These are phyloP conservation scores for Alternaria conjuncta DNA, from an alignment of 2,329 filamentous ascomycete genomes.

Conservation along the genomic window DNA sequence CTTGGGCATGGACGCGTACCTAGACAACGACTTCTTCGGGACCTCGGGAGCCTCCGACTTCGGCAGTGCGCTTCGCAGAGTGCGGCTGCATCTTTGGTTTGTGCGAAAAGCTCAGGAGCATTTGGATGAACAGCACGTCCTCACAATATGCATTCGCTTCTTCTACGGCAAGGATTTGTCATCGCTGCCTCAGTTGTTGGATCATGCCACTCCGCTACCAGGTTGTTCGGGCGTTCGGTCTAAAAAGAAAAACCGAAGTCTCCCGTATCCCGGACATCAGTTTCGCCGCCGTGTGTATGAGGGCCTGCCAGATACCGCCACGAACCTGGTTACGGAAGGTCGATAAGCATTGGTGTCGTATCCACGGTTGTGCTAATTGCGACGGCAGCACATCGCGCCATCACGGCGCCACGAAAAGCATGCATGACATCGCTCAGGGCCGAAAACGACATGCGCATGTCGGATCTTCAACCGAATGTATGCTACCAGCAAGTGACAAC, in stretches of 20 bases:
- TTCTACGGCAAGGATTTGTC: neutral
- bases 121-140: neutral
- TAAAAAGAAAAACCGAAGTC: neutral
- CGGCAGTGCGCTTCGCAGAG: conserved; percentile 1
- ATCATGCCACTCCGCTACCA: conserved; percentile 1
- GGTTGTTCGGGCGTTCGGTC: conserved; percentile 1
- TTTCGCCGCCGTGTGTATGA: neutral
- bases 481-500: neutral
- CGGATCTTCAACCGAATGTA: neutral
- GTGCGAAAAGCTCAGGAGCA: neutral
- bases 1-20: neutral
- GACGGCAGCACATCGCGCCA: neutral
- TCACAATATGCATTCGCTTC: neutral
- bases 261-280: neutral
- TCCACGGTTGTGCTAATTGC: neutral
- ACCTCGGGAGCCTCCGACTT: neutral
- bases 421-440: neutral
- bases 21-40: neutral
- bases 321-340: neutral
- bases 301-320: neutral
- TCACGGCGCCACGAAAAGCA: neutral
- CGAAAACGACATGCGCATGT: neutral
- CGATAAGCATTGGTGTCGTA: neutral
- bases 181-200: neutral
- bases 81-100: neutral